A percentile compares a stretch with the other conserved stretches of the same genome.
These are phyloP conservation scores for Arthrobotrys pseudoclavata DNA, from an alignment of 2,329 filamentous ascomycete species.

Conservation along the genomic window DNA sequence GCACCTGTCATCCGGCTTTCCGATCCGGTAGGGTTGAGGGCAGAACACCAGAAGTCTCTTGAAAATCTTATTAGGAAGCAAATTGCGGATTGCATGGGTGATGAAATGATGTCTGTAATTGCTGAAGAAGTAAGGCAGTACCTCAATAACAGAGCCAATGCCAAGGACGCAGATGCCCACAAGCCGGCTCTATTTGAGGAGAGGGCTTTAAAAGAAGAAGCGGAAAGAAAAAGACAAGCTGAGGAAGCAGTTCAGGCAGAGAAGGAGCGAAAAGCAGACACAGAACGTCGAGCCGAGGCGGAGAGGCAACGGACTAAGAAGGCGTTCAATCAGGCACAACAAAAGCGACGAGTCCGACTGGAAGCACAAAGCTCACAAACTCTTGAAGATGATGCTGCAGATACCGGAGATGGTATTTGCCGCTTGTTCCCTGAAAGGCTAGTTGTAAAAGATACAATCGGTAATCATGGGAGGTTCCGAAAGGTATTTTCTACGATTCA, in stretches of 20 bases:
- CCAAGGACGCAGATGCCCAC: conserved; percentile 79
- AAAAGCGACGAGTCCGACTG: conserved; percentile 47
- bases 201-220: conserved; percentile 83
- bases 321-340: conserved; percentile 62
- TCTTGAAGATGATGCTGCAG: conserved; percentile 28
- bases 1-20: conserved; percentile 74
- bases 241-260: conserved; percentile 69
- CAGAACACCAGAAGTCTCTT: conserved; percentile 67
- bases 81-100: conserved; percentile 75
- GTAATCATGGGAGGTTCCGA: conserved; percentile 51
- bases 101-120: conserved; percentile 77
- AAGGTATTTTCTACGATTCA: conserved; percentile 18
- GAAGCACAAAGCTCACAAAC: conserved; percentile 40
- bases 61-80: conserved; percentile 77
- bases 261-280: conserved; percentile 68
- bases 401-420: conserved; percentile 15
- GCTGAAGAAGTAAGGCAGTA: conserved; percentile 75
- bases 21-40: conserved; percentile 33
- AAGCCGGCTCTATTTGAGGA: conserved; percentile 91
- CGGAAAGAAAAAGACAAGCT: conserved; percentile 73
- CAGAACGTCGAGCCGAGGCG: conserved; percentile 69
- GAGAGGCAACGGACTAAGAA: conserved; percentile 67
- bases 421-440: conserved; percentile 47
- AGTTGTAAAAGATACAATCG: conserved; percentile 48
- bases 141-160: conserved; percentile 86